phyloP scores from a whole-genome alignment of 176 grass and related monocot genomes.

The Stipa capillata region DNA sequence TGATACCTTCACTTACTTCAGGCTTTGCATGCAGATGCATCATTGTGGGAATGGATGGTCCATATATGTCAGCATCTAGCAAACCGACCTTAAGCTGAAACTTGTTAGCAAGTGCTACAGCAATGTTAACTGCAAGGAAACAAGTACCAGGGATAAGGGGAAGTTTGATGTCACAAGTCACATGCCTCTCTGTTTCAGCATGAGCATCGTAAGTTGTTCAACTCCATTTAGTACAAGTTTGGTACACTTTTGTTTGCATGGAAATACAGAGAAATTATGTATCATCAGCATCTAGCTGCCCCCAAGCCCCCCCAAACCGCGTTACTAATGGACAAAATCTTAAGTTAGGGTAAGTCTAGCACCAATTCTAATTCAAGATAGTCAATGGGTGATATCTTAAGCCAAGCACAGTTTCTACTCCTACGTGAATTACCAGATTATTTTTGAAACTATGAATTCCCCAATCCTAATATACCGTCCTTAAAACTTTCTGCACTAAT shows the following conservation, averaged over 20 bases:
- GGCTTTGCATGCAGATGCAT: constrained; percentile 87
- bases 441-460: not conserved
- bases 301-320: not conserved
- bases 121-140: constrained; percentile 70
- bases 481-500: not conserved
- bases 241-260: not conserved
- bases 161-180: not conserved
- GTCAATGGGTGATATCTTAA: not conserved
- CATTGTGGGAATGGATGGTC: constrained; percentile 94
- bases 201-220: not conserved
- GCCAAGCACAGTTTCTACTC: too few relatives aligned
- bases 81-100: constrained; percentile 74
- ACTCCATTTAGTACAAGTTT: not conserved
- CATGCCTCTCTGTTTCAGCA: not conserved
- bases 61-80: constrained; percentile 95
- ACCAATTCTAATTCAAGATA: not conserved
- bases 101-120: constrained; percentile 73
- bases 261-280: not conserved
- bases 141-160: not conserved
- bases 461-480: not conserved
- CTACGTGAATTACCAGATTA: not conserved
- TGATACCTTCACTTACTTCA: constrained; percentile 80
- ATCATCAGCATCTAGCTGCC: not conserved
- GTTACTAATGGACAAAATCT: too few relatives aligned
- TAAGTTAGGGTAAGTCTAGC: too few relatives aligned